Evolutionary conservation across 2,329 filamentous ascomycete species (phyloP), one percentile per base, ranked within the genome.

Genomic region (Pezicula radicicola): DNA sequence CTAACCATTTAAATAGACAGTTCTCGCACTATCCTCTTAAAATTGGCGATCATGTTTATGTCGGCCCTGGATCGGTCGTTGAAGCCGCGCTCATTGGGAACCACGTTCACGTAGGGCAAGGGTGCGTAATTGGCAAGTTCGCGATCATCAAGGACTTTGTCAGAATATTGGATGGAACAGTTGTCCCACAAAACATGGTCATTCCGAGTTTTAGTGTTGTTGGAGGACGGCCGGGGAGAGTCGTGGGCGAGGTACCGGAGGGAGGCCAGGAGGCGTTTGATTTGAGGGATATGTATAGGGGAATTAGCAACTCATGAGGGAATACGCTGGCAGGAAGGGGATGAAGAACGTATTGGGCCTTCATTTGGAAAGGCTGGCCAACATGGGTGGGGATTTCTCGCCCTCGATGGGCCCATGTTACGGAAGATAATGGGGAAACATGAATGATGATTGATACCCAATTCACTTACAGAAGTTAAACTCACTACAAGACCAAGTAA

Each of bases 71-170:
- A 33, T 84, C 85, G 36, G 82, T 93, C 37, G 80, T 99, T 36
- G 90, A 94, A 67, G 91, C 93, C 1, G 91, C 91, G 6, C 81
- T 83, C 35, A 83, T 99, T 49, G 89, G 89, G 2, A 91, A 80
- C 60, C 90, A 97, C 71, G 91, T 97, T 15, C 83, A 91, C 66
- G 89, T 99, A 55, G 92, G 91, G 19, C 79, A 80, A 50, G 83
- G 85, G 48, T 89, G 85, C 56, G 86, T 88, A 1, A 78, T 99
- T 46, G 89, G 90, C 51, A 88, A 91, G 60, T 92, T 97, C 70
- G 88, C 87, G 46, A 93, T 97, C 55, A 83, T 97, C 66, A 97
- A 96, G 70, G 94, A 97, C 68, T 95, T 91, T 65, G 91, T 95
- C 45, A 87, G 88, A 68, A 84, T 99, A 39, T 72, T 97, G 59